Percentiles rank a stretch among this genome's conserved stretches.
phyloP scores from a whole-genome alignment of 345 rosid genomes.

The Sisymbrium irio region DNA sequence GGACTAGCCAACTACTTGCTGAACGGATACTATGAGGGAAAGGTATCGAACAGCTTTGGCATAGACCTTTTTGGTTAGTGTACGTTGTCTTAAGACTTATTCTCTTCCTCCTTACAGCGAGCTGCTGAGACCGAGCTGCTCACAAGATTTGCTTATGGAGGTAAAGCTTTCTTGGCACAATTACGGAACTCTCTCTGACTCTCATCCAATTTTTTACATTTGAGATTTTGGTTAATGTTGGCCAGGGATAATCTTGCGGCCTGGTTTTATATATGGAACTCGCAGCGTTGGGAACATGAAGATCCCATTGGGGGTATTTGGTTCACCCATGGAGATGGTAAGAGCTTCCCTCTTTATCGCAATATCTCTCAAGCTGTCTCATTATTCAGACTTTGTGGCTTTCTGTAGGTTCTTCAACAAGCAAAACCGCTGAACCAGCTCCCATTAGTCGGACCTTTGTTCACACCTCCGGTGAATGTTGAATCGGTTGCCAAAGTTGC shows the following conservation, averaged over 20 bases:
- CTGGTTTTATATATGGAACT: slow-evolving; percentile 94
- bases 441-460: slow-evolving; percentile 48
- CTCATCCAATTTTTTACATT: neutral
- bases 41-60: slow-evolving; percentile 37
- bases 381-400: neutral
- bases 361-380: neutral
- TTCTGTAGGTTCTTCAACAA: slow-evolving; percentile 56
- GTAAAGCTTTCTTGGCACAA: slow-evolving; percentile 37
- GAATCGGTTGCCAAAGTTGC: slow-evolving; percentile 45
- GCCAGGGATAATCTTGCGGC: slow-evolving; percentile 86
- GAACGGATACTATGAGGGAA: slow-evolving; percentile 90
- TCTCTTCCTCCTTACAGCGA: slow-evolving; percentile 50
- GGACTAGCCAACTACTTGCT: slow-evolving; percentile 76
- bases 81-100: neutral
- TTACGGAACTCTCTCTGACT: neutral
- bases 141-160: slow-evolving; percentile 88
- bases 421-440: slow-evolving; percentile 62
- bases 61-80: neutral
- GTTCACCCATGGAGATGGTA: slow-evolving; percentile 94
- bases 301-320: slow-evolving; percentile 78
- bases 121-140: slow-evolving; percentile 94
- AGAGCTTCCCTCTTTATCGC: neutral
- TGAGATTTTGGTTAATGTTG: slow-evolving; percentile 6
- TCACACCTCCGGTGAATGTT: slow-evolving; percentile 60
- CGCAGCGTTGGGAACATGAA: slow-evolving; percentile 77